Conservation (phyloP, 257 asterid species). For the Cinchona pubescens region DNA sequence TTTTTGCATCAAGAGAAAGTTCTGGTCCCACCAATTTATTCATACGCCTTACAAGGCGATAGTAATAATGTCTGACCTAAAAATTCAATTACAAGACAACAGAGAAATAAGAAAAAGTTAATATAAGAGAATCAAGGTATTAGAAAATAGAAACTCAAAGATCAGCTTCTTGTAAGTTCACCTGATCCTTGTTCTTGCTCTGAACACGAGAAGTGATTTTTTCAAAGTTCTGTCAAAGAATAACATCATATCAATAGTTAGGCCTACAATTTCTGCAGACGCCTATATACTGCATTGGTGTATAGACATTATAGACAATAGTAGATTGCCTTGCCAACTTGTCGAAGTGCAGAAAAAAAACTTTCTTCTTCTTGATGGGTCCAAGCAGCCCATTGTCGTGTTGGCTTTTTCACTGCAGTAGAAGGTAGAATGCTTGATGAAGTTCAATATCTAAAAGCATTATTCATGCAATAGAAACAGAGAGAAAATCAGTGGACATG, state of each 20-base stretch:
- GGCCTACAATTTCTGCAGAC: not conserved
- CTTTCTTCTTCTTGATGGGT: slow-evolving; percentile 98
- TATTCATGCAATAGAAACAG: not conserved
- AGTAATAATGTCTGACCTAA: slow-evolving; percentile 93
- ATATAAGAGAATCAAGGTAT: not conserved
- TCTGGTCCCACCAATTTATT: slow-evolving; percentile 97
- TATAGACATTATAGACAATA: slow-evolving; percentile 16
- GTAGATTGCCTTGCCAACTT: slow-evolving; percentile 88
- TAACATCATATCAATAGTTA: slow-evolving; percentile 18
- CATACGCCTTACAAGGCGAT: slow-evolving; percentile 98
- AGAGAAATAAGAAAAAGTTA: slow-evolving; percentile 16
- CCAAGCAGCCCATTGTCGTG: slow-evolving; percentile 99
- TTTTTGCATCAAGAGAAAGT: slow-evolving; percentile 90
- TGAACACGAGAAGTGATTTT: slow-evolving; percentile 88
- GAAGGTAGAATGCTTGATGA: slow-evolving; percentile 21
- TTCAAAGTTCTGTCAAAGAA: slow-evolving; percentile 74
- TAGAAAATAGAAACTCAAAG: not conserved
- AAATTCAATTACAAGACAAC: slow-evolving; percentile 17
- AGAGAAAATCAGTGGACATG: not conserved
- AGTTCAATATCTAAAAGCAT: slow-evolving; percentile 3
- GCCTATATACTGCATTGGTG: slow-evolving; percentile 14
- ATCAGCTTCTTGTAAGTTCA: slow-evolving; percentile 19
- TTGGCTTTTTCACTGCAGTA: slow-evolving; percentile 61
- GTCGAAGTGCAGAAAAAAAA: slow-evolving; percentile 88
- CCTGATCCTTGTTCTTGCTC: slow-evolving; percentile 99